Evolutionary conservation across 805 yeast species (phyloP), one percentile per base, ranked within the genome.

Genomic region (Candida silvatica): DNA sequence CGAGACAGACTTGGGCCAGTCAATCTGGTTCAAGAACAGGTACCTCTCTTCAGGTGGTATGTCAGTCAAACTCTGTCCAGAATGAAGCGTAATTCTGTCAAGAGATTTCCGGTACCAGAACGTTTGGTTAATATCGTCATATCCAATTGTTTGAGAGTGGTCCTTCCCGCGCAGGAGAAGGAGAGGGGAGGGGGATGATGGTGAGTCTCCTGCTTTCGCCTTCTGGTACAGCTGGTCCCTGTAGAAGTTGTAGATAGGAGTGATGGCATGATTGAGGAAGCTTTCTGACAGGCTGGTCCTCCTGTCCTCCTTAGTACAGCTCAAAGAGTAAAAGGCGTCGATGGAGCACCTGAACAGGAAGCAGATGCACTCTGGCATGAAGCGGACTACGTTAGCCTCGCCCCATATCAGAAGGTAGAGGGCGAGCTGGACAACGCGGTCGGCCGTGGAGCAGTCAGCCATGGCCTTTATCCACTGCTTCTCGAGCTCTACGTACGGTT

Each of bases 341-440:
- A 52, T 58, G 9, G 78, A 77, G 37, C 71, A 63, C 48, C 74
- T 72, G 54, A 66, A 75, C 40, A 75, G 67, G 57, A 68, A 75
- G 54, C 80, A 74, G 4, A 63, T 23, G 29, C 61, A 53, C 42
- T 69, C 75, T 1, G 77, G 76, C 49, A 66, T 56, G 42, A 68
- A 71, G 37, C 77, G 50, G 20, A 71, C 61, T 52, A 77, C 80
- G 52, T 77, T 79, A 5, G 87, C 80, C 53, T 82, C 88, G 24
- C 88, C 88, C 88, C 88, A 80, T 28, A 78, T 64, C 37, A 71
- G 66, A 44, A 73, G 59, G 48, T 77, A 87, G 6, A 86, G 56
- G 0, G 83, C 74, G 14, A 86, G 44, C 42, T 86, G 95, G 12
- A 66, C 59, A 3, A 75, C 61, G 38, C 77, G 67, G 37, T 77